phyloP scores from a whole-genome alignment of 2,329 filamentous ascomycete genomes.

The Chaetomium olivaceum region DNA sequence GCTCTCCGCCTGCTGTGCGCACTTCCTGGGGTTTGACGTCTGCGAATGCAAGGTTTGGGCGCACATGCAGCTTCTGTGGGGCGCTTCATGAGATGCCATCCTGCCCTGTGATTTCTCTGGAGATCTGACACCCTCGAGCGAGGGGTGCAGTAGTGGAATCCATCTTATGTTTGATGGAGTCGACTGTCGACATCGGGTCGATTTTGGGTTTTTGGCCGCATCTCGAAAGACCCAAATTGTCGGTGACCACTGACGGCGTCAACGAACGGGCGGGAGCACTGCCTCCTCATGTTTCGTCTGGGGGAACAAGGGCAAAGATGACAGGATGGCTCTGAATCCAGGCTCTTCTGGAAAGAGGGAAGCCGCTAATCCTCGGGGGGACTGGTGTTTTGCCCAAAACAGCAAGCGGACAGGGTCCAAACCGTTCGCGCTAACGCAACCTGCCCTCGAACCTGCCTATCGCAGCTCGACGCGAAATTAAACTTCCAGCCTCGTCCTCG shows the following conservation, averaged over 20 bases:
- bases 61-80: slow-evolving; percentile 18
- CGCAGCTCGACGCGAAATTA: slow-evolving; percentile 30
- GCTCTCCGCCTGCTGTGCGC: slow-evolving; percentile 3
- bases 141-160: slow-evolving; percentile 9
- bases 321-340: slow-evolving; percentile 12
- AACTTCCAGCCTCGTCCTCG: slow-evolving; percentile 26
- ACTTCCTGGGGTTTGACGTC: slow-evolving; percentile 20
- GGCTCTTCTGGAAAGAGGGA: slow-evolving; percentile 1
- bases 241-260: slow-evolving; percentile 4
- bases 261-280: neutral
- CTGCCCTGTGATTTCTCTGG: slow-evolving; percentile 14
- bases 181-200: neutral
- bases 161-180: neutral
- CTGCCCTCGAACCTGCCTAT: slow-evolving; percentile 26
- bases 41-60: slow-evolving; percentile 24
- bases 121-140: neutral
- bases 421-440: slow-evolving; percentile 23
- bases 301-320: neutral
- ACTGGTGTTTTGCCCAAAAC: slow-evolving; percentile 4
- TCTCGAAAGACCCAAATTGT: slow-evolving; percentile 15
- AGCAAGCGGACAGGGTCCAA: slow-evolving; percentile 1
- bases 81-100: slow-evolving; percentile 10
- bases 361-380: neutral
- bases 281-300: slow-evolving; percentile 16
- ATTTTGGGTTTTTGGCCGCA: slow-evolving; percentile 16